Percentiles rank a stretch among this genome's conserved stretches.
These are phyloP conservation scores for Phaeosphaeria sp. DNA, from an alignment of 2,329 filamentous ascomycete species.

Conservation along the genomic window DNA sequence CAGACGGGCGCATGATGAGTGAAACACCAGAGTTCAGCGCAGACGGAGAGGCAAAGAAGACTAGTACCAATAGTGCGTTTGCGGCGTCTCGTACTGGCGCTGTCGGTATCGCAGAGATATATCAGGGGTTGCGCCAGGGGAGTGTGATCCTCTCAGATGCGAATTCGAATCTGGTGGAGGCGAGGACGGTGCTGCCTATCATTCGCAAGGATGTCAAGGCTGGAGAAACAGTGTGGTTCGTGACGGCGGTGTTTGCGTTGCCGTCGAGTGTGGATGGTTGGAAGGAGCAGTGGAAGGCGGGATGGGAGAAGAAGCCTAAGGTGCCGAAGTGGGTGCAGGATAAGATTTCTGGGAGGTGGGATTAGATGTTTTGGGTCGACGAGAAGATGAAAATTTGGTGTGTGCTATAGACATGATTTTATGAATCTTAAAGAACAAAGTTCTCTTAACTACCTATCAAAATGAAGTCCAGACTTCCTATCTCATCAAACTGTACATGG, in stretches of 20 bases:
- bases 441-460: no score
- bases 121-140: slow-evolving; percentile 57
- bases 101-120: slow-evolving; percentile 59
- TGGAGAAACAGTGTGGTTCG: slow-evolving; percentile 69
- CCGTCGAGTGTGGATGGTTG: slow-evolving; percentile 63
- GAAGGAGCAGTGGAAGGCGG: slow-evolving; percentile 47
- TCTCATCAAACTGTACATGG: no score
- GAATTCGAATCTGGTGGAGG: slow-evolving; percentile 78
- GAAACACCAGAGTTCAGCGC: slow-evolving; percentile 12
- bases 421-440: no score
- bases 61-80: slow-evolving; percentile 45
- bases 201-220: slow-evolving; percentile 67
- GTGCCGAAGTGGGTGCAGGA: slow-evolving; percentile 67
- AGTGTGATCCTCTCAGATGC: slow-evolving; percentile 77
- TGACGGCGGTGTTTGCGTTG: slow-evolving; percentile 74
- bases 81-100: slow-evolving; percentile 58
- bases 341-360: slow-evolving; percentile 53
- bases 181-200: slow-evolving; percentile 74
- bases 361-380: slow-evolving; percentile 7
- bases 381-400: neutral
- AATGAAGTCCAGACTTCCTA: no score
- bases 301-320: slow-evolving; percentile 66
- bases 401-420: slow-evolving; percentile 3
- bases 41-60: slow-evolving; percentile 33
- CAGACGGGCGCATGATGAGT: slow-evolving; percentile 64